A percentile compares a stretch with the other conserved stretches of the same genome.
phyloP scores from a whole-genome alignment of 352 stramenopile genomes.

The Globisporangium megalacanthum region DNA sequence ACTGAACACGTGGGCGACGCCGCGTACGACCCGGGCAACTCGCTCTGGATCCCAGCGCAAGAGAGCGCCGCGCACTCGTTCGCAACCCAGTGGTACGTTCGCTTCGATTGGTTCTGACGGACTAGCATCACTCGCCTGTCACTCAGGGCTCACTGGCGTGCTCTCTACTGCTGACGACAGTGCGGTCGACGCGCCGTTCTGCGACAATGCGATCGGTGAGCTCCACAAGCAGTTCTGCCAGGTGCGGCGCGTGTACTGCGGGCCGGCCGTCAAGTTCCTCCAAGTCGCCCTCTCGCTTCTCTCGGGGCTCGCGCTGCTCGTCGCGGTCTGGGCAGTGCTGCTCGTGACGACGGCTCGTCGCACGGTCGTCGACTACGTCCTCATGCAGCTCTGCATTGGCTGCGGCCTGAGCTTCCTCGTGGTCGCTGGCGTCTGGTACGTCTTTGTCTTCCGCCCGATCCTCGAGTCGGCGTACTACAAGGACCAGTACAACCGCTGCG shows the following conservation, averaged over 20 bases:
- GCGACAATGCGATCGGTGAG: slow-evolving; percentile 43
- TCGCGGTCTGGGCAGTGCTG: slow-evolving; percentile 41
- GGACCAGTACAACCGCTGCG: slow-evolving; percentile 73
- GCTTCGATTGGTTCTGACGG: background rate
- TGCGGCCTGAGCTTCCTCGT: slow-evolving; percentile 43
- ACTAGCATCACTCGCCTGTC: too few species aligned
- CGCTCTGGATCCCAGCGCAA: slow-evolving; percentile 68
- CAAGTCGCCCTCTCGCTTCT: slow-evolving; percentile 52
- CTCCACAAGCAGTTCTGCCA: slow-evolving; percentile 73
- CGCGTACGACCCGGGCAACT: slow-evolving; percentile 68
- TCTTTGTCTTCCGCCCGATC: slow-evolving; percentile 53
- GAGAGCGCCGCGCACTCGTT: slow-evolving; percentile 51
- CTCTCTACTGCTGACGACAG: slow-evolving; percentile 7
- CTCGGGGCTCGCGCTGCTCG: slow-evolving; percentile 39
- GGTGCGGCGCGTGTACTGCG: slow-evolving; percentile 69
- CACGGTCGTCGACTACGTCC: slow-evolving; percentile 60
- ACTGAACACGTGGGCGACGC: slow-evolving; percentile 67
- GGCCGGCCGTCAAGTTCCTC: slow-evolving; percentile 42
- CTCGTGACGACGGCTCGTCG: slow-evolving; percentile 46
- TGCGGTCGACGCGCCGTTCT: slow-evolving; percentile 34
- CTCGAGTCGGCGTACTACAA: slow-evolving; percentile 76
- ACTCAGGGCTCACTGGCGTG: background rate
- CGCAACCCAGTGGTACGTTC: slow-evolving; percentile 49
- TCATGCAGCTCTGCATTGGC: slow-evolving; percentile 68
- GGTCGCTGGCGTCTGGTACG: slow-evolving; percentile 58